Conservation (phyloP, 768 basidiomycete genomes). For the Dacryopinax spathularia region DNA sequence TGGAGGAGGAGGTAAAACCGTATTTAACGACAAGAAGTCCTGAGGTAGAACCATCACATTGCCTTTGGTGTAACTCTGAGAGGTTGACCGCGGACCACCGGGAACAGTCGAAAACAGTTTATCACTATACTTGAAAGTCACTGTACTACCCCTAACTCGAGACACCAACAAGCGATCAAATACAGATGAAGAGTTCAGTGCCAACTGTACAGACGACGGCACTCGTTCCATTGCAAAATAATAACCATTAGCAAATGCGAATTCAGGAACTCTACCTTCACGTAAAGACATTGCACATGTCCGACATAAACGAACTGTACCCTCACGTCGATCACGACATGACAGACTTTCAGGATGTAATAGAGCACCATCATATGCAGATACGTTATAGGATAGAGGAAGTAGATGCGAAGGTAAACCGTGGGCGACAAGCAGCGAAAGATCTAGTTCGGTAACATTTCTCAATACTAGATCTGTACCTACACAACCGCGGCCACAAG, state of each 20-base stretch:
- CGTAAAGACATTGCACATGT: neutral
- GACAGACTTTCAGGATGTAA: neutral
- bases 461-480: too few species aligned
- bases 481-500: too few species aligned
- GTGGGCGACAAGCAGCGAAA: neutral
- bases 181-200: neutral
- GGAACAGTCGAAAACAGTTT: neutral
- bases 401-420: neutral
- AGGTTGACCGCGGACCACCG: neutral
- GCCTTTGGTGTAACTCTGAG: neutral
- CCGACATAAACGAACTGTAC: neutral
- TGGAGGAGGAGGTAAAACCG: neutral
- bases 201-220: neutral
- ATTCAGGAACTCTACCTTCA: neutral
- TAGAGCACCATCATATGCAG: neutral
- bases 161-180: neutral
- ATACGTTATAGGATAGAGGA: neutral
- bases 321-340: neutral
- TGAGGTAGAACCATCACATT: conserved; percentile 5
- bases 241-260: neutral
- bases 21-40: neutral
- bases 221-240: neutral
- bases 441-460: neutral
- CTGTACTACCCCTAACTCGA: neutral
- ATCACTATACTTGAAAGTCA: neutral